A percentile compares a stretch with the other conserved stretches of the same genome.
phyloP scores from a whole-genome alignment of 1,284 basidiomycete genomes.

The Ceratobasidium sp. region DNA sequence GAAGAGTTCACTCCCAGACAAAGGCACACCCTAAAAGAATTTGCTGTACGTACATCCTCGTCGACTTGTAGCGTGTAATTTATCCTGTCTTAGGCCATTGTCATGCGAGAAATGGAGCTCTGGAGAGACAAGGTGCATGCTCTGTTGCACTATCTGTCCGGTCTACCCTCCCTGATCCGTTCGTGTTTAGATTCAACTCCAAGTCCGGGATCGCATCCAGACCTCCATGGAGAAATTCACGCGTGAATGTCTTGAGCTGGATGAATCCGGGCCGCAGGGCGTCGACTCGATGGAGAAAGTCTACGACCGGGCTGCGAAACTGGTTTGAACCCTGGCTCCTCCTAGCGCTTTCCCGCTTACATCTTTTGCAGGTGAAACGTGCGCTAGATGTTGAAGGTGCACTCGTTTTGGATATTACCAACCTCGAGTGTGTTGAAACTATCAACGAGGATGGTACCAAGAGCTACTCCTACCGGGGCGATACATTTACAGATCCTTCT shows the following conservation, averaged over 20 bases:
- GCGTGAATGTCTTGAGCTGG: constrained; percentile 91
- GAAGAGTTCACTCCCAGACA: constrained; percentile 87
- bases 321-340: constrained; percentile 54
- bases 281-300: constrained; percentile 78
- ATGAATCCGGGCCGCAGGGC: constrained; percentile 54
- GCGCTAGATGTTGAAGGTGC: constrained; percentile 93
- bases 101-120: constrained; percentile 95
- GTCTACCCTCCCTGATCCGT: background rate
- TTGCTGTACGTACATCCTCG: constrained; percentile 59
- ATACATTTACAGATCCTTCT: constrained; percentile 46
- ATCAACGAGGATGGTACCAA: constrained; percentile 69
- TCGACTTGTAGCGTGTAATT: background rate
- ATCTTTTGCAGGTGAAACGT: constrained; percentile 60
- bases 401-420: constrained; percentile 88
- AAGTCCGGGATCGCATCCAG: constrained; percentile 90
- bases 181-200: constrained; percentile 74
- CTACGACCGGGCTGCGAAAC: constrained; percentile 84
- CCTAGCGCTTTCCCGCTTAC: background rate
- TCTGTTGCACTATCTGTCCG: background rate
- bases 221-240: constrained; percentile 95
- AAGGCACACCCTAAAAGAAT: constrained; percentile 91
- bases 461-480: constrained; percentile 49
- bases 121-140: constrained; percentile 83
- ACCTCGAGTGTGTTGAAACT: constrained; percentile 85
- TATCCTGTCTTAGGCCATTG: constrained; percentile 66